Percentiles rank a stretch among this genome's conserved stretches.
Conservation (phyloP, 805 yeast species). For the Wickerhamomyces tratensis region DNA sequence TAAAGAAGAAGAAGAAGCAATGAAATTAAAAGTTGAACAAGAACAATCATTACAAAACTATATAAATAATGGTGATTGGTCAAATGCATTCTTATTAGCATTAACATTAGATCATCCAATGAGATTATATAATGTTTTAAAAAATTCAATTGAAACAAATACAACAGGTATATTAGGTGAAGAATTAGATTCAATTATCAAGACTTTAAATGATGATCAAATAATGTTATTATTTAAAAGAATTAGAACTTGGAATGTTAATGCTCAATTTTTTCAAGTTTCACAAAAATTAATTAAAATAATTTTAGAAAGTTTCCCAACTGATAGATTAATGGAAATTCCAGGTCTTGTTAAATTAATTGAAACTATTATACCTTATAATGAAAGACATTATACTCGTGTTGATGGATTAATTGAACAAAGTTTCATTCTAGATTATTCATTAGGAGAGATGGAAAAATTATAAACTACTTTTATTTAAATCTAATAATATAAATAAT, state of each 20-base stretch:
- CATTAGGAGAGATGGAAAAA: slow-evolving; percentile 66
- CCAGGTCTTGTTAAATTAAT: slow-evolving; percentile 60
- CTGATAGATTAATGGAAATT: slow-evolving; percentile 49
- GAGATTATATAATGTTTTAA: slow-evolving; percentile 72
- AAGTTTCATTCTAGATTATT: slow-evolving; percentile 77
- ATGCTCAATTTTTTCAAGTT: slow-evolving; percentile 66
- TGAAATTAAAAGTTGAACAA: slow-evolving; percentile 59
- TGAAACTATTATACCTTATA: slow-evolving; percentile 79
- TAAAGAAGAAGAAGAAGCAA: slow-evolving; percentile 38
- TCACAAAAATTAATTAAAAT: slow-evolving; percentile 73
- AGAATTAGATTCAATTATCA: slow-evolving; percentile 57
- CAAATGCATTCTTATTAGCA: slow-evolving; percentile 79
- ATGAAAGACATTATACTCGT: slow-evolving; percentile 74
- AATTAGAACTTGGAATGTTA: slow-evolving; percentile 92
- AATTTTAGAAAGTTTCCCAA: slow-evolving; percentile 43
- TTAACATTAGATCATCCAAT: slow-evolving; percentile 84
- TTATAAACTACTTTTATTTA: neutral
- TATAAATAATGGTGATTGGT: slow-evolving; percentile 70
- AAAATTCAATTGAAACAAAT: slow-evolving; percentile 39
- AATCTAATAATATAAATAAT: no score
- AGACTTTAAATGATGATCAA: slow-evolving; percentile 48
- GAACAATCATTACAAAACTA: slow-evolving; percentile 81
- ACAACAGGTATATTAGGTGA: slow-evolving; percentile 30
- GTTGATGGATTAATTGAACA: slow-evolving; percentile 76
- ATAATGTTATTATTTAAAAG: slow-evolving; percentile 55